Evolutionary conservation across 2,329 filamentous ascomycete genomes (phyloP).

Genomic region (Exophiala bonariae): DNA sequence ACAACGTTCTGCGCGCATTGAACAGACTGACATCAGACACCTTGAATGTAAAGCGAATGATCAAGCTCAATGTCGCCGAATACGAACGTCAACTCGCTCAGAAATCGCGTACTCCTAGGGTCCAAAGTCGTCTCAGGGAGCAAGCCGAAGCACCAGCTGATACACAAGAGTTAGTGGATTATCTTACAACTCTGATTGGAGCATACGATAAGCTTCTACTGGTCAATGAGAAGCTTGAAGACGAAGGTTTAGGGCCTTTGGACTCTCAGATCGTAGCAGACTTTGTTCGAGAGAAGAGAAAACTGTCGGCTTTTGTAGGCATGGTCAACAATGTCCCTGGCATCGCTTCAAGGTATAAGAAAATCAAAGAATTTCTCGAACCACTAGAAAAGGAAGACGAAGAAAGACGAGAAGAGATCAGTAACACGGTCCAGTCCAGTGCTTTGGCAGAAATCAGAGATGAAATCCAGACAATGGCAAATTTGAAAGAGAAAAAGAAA

Average conservation of each 20-base stretch:
- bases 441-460: constrained; percentile 3
- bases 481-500: constrained; percentile 8
- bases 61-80: constrained; percentile 23
- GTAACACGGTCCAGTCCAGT: constrained; percentile 5
- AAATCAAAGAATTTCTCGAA: constrained; percentile 1
- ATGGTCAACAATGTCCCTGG: constrained; percentile 10
- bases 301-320: constrained; percentile 14
- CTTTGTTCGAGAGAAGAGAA: constrained; percentile 18
- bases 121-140: constrained; percentile 15
- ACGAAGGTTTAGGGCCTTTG: constrained; percentile 24
- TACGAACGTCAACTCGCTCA: constrained; percentile 16
- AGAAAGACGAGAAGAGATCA: constrained; percentile 1
- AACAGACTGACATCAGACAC: constrained; percentile 15
- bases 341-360: background rate
- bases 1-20: constrained; percentile 24
- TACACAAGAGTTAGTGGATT: constrained; percentile 23
- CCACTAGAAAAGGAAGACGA: background rate
- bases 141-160: constrained; percentile 19
- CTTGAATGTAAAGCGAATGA: constrained; percentile 18
- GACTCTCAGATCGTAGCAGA: constrained; percentile 15
- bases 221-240: constrained; percentile 24
- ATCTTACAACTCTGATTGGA: constrained; percentile 33
- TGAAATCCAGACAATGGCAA: constrained; percentile 5
- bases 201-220: constrained; percentile 33
- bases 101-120: constrained; percentile 15